Percentiles rank a stretch among this genome's conserved stretches.
Conservation (phyloP, 495 filamentous ascomycete genomes). For the Trichodelitschia bisporula region DNA sequence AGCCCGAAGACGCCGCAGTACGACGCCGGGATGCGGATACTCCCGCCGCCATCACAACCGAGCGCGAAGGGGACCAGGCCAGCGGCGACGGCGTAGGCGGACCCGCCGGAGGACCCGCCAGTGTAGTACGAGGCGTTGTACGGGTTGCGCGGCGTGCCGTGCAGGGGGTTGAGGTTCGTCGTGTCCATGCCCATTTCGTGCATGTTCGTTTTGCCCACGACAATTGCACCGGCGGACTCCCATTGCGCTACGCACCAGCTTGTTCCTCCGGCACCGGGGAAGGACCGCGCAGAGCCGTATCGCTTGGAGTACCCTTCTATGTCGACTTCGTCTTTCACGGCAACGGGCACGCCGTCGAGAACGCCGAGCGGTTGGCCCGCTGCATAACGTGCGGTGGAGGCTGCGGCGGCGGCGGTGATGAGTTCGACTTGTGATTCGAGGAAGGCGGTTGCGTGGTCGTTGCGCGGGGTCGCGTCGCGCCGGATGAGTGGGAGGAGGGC, state of each 20-base stretch:
- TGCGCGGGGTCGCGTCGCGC: conserved; percentile 22
- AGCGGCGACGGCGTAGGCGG: conserved; percentile 48
- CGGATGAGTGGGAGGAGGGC: conserved; percentile 44
- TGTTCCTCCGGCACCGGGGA: conserved; percentile 24
- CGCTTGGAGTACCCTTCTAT: conserved; percentile 48
- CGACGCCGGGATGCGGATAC: conserved; percentile 53
- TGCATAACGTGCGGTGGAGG: conserved; percentile 44
- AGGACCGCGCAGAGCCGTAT: conserved; percentile 23
- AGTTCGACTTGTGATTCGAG: conserved; percentile 30
- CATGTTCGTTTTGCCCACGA: conserved; percentile 77
- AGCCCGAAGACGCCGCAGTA: conserved; percentile 80
- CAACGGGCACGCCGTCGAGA: conserved; percentile 68
- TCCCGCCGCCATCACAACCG: conserved; percentile 72
- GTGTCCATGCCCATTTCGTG: conserved; percentile 71
- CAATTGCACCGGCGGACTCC: conserved; percentile 53
- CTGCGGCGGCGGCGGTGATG: conserved; percentile 40
- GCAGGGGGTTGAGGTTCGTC: conserved; percentile 58
- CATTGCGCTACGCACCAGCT: conserved; percentile 55
- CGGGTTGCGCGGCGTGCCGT: conserved; percentile 67
- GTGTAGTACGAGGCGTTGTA: conserved; percentile 60
- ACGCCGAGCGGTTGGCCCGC: conserved; percentile 34
- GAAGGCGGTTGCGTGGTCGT: conserved; percentile 46
- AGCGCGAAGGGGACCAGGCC: conserved; percentile 64
- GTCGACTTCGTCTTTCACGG: conserved; percentile 67
- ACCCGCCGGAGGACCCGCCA: conserved; percentile 72